Base-by-base conservation (phyloP, 192 early-diverging fungal genomes). In the Coemansia sp. region DNA sequence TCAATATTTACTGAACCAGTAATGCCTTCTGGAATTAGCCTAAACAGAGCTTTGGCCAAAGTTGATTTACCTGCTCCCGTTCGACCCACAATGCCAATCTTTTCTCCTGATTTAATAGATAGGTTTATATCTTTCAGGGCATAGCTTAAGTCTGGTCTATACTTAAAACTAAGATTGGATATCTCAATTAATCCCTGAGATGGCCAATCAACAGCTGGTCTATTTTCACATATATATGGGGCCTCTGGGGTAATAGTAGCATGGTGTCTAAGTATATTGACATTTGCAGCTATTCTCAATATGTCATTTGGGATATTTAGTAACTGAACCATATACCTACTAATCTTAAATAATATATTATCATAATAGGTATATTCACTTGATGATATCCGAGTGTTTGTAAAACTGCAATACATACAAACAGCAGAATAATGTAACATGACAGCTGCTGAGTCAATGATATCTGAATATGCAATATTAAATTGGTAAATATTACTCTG, bases 21-120 rank as follows among this genome's bases (percentile, higher is more conserved):
- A 18, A 18, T 48, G 1, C 61, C 58, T 14, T 83, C 69, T 43
- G 86, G 83, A 47, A 87, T 75, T 41, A 88, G 74, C 12, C 85
- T 79, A 19, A 88, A 82, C n/a, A 88, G 66, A 3, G 82, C 77
- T 10, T 82, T 66, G 1, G 82, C 72, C 13, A 86, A 61, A 6
- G 85, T 83, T 23, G 84, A 85, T 53, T 88, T 88, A 16, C 86
- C 87, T 3, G 83, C 83, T 14, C 87, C 85, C 3, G 82, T 84
- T 29, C 76, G 54, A 1, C 76, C 80, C 10, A 79, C 72, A 11
- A 82, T 52, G 35, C 87, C 89, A 48, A 90, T 65, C 35, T 76
- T 83, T 61, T 92, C 88, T 27, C 83, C 75, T 13, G 80, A 27
- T 19, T 49, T 27, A 1, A 83, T 74, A 3, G 39, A 38, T 43